phyloP scores from a whole-genome alignment of 2,329 filamentous ascomycete genomes.

The Hypoxylon sp. region DNA sequence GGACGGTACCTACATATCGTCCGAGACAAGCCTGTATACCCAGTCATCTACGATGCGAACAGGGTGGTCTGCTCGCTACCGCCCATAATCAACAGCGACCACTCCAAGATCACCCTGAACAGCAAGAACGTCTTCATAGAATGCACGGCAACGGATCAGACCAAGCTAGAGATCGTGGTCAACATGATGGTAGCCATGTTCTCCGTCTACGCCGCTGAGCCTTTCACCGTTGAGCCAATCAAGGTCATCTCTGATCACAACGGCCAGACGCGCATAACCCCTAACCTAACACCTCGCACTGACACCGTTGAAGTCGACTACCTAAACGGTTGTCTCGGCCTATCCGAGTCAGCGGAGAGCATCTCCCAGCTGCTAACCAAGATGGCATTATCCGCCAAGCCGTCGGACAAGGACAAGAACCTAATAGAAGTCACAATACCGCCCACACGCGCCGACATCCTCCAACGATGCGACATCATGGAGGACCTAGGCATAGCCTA shows the following conservation, averaged over 20 bases:
- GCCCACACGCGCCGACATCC: constrained; percentile 88
- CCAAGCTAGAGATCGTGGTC: constrained; percentile 94
- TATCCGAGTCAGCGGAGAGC: constrained; percentile 75
- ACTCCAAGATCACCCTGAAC: constrained; percentile 92
- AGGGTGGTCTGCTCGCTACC: constrained; percentile 89
- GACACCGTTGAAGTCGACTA: constrained; percentile 89
- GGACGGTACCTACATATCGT: constrained; percentile 94
- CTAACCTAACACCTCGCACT: constrained; percentile 78
- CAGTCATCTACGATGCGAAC: constrained; percentile 92
- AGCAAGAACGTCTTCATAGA: constrained; percentile 97
- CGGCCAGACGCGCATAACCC: constrained; percentile 79
- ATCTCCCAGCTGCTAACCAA: constrained; percentile 84
- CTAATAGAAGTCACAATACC: constrained; percentile 85
- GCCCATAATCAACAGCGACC: constrained; percentile 96
- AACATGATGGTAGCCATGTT: constrained; percentile 99
- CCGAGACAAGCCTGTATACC: constrained; percentile 90
- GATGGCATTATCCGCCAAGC: constrained; percentile 87
- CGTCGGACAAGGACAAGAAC: constrained; percentile 72
- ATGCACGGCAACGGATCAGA: constrained; percentile 93
- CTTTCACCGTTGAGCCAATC: constrained; percentile 92
- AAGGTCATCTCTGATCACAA: constrained; percentile 94
- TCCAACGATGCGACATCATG: constrained; percentile 98
- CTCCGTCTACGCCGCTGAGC: constrained; percentile 85
- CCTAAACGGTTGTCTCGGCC: constrained; percentile 90
- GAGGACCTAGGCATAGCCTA: constrained; percentile 97